Evolutionary conservation across 169 alveolate genomes (phyloP).

Genomic region (Babesia divergens): DNA sequence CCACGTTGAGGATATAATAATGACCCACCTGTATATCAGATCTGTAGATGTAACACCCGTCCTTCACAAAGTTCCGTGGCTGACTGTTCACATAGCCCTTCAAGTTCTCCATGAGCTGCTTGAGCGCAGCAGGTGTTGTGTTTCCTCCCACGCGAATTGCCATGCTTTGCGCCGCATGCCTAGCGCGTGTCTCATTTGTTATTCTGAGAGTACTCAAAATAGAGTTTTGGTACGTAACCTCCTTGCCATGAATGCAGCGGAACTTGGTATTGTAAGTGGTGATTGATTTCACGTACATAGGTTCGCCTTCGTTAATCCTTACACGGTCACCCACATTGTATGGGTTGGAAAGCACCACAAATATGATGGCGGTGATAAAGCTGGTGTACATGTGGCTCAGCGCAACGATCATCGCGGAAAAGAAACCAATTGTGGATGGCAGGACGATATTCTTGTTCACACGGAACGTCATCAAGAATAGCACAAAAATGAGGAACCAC

Average conservation of each 20-base stretch:
- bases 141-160: constrained; percentile 68
- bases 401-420: constrained; percentile 65
- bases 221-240: constrained; percentile 75
- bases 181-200: constrained; percentile 79
- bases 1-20: constrained; percentile 60
- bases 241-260: constrained; percentile 66
- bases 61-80: constrained; percentile 79
- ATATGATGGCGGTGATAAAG: constrained; percentile 79
- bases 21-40: constrained; percentile 77
- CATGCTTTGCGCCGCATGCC: constrained; percentile 74
- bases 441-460: constrained; percentile 63
- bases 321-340: constrained; percentile 84
- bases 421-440: constrained; percentile 65
- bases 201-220: constrained; percentile 75
- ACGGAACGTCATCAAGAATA: constrained; percentile 43
- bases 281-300: constrained; percentile 77
- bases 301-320: constrained; percentile 74
- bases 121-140: constrained; percentile 82
- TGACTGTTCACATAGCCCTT: constrained; percentile 75
- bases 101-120: constrained; percentile 74
- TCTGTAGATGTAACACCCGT: constrained; percentile 74
- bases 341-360: constrained; percentile 79
- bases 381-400: constrained; percentile 77
- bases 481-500: constrained; percentile 59
- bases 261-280: constrained; percentile 80